Evolutionary conservation across 2,329 filamentous ascomycete genomes (phyloP).

Genomic region (Microdochium trichocladiopsis): DNA sequence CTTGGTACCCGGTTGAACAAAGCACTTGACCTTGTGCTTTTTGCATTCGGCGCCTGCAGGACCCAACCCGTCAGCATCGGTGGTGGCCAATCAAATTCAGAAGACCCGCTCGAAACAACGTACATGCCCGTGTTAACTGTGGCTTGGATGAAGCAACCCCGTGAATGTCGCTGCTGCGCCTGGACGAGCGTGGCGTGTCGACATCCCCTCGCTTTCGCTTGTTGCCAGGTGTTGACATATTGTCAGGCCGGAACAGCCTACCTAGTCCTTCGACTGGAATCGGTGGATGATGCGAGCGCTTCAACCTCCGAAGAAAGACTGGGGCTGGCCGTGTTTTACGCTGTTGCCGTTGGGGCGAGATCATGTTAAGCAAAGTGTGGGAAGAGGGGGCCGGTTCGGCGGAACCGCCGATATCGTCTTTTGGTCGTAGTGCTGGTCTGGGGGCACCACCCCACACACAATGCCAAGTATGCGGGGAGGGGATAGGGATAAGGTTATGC

Average conservation of each 20-base stretch:
- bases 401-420: not conserved
- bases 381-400: not conserved
- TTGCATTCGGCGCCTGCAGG: constrained; percentile 9
- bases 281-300: too few species aligned
- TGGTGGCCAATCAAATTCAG: not conserved
- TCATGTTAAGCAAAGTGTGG: too few species aligned
- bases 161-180: not conserved
- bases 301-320: too few species aligned
- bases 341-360: too few species aligned
- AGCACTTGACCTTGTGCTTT: constrained; percentile 9
- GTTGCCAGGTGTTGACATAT: not conserved
- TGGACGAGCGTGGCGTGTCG: not conserved
- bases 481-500: too few species aligned
- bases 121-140: not conserved
- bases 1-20: constrained; percentile 2
- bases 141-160: not conserved
- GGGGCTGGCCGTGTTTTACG: too few species aligned
- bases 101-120: not conserved
- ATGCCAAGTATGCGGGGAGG: not conserved
- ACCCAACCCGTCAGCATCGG: not conserved
- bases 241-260: too few species aligned
- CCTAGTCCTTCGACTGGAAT: too few species aligned
- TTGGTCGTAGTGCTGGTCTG: not conserved
- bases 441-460: not conserved
- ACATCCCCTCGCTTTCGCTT: not conserved